A percentile compares a stretch with the other conserved stretches of the same genome.
These are phyloP conservation scores for Rhexocercosporidium sp. DNA, from an alignment of 2,329 filamentous ascomycete genomes.

Conservation along the genomic window DNA sequence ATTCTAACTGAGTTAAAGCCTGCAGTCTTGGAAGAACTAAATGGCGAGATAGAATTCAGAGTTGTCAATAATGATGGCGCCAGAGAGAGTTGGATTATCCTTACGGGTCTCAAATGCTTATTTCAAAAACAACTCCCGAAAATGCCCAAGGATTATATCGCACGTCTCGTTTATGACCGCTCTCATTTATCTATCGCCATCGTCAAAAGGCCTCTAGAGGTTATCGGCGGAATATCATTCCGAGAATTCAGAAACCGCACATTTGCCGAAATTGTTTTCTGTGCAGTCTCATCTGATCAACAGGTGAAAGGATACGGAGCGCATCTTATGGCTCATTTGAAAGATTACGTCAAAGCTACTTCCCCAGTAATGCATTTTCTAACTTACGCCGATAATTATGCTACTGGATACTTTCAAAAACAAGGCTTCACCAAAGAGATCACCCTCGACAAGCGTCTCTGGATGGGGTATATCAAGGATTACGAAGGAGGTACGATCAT, in stretches of 20 bases:
- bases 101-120: slow-evolving; percentile 95
- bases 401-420: slow-evolving; percentile 98
- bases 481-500: slow-evolving; percentile 99
- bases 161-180: slow-evolving; percentile 93
- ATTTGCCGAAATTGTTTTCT: slow-evolving; percentile 99
- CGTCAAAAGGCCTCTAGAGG: slow-evolving; percentile 93
- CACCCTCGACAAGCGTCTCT: slow-evolving; percentile 83
- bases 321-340: slow-evolving; percentile 96
- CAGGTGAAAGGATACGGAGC: slow-evolving; percentile 99
- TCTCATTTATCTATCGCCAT: slow-evolving; percentile 97
- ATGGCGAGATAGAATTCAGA: slow-evolving; percentile 93
- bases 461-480: slow-evolving; percentile 99
- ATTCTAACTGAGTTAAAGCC: slow-evolving; percentile 61
- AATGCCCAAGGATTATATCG: slow-evolving; percentile 99
- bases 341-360: slow-evolving; percentile 97
- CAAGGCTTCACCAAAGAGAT: slow-evolving; percentile 99
- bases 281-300: slow-evolving; percentile 95
- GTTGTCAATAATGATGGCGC: slow-evolving; percentile 96
- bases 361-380: slow-evolving; percentile 98
- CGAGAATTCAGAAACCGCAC: slow-evolving; percentile 88
- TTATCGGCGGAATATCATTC: slow-evolving; percentile 97
- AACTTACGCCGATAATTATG: slow-evolving; percentile 98
- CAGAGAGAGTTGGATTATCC: slow-evolving; percentile 86
- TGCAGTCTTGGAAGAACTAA: slow-evolving; percentile 90
- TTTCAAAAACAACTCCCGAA: slow-evolving; percentile 98